Conservation (phyloP, 228 moss, liverwort and hornwort genomes). For the Sphagnum fallax region DNA sequence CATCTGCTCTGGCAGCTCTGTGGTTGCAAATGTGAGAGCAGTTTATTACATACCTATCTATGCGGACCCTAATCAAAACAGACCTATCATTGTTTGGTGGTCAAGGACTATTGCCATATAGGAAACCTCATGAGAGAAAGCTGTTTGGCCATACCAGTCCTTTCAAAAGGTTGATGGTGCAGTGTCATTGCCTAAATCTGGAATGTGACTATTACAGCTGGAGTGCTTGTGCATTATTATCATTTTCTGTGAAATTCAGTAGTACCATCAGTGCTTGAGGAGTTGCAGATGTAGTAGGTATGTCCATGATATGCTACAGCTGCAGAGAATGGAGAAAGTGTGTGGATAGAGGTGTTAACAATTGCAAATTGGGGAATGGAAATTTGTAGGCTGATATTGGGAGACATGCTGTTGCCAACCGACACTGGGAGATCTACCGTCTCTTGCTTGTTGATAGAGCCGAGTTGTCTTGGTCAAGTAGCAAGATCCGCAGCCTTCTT, state of each 20-base stretch:
- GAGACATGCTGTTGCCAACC: conserved; percentile 50
- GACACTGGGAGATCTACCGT: conserved; percentile 59
- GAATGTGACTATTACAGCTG: too few relatives aligned
- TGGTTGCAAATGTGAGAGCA: background rate
- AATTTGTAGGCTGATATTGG: conserved; percentile 52
- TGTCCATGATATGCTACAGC: background rate
- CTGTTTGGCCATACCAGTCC: background rate
- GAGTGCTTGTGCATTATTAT: background rate
- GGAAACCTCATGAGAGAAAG: background rate
- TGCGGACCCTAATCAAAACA: background rate
- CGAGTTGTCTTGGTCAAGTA: conserved; percentile 23
- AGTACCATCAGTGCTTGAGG: background rate
- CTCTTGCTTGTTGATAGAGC: conserved; percentile 56
- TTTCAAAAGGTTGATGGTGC: too few relatives aligned
- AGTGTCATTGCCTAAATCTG: too few relatives aligned
- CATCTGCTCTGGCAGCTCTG: background rate
- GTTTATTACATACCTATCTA: background rate
- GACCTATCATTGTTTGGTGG: background rate
- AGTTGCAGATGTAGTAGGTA: background rate
- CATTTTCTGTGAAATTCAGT: background rate
- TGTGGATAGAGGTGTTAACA: too few relatives aligned
- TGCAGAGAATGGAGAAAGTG: too few relatives aligned
- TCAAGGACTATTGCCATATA: too few relatives aligned
- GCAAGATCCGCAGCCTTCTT: conserved; percentile 29
- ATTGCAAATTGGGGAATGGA: background rate